A percentile compares a stretch with the other conserved stretches of the same genome.
Conservation (phyloP, 1,139 yeast genomes). For the Kodamaea arcana region DNA sequence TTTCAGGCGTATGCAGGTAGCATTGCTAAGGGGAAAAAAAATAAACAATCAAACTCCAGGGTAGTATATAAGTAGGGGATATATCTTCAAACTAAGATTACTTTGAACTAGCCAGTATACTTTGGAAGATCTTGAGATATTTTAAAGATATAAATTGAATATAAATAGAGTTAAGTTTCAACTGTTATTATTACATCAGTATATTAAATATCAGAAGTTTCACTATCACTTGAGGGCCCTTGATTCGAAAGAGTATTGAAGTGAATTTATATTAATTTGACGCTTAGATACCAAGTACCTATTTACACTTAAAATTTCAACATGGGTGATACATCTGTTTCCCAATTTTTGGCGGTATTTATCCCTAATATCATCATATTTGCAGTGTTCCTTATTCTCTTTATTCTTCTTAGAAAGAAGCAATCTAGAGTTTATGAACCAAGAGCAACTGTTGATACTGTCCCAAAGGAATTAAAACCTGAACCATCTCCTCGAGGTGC, state of each 20-base stretch:
- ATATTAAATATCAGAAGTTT: too few species aligned
- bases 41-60: neutral
- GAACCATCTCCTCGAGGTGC: conserved; percentile 55
- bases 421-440: conserved; percentile 80
- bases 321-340: conserved; percentile 25
- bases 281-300: neutral
- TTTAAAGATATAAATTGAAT: neutral
- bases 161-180: neutral
- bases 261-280: too few species aligned
- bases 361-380: conserved; percentile 47
- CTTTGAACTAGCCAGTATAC: too few species aligned
- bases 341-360: conserved; percentile 38
- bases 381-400: conserved; percentile 50
- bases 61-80: too few species aligned
- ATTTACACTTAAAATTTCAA: neutral
- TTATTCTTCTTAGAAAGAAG: conserved; percentile 61
- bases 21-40: neutral
- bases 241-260: too few species aligned
- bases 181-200: neutral
- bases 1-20: too few species aligned
- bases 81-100: too few species aligned
- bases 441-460: conserved; percentile 46
- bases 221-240: too few species aligned
- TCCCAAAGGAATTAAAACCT: conserved; percentile 43
- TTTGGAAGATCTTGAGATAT: too few species aligned